These are phyloP conservation scores for Phaeosphaeria sp. DNA, from an alignment of 2,329 filamentous ascomycete genomes.

Conservation along the genomic window DNA sequence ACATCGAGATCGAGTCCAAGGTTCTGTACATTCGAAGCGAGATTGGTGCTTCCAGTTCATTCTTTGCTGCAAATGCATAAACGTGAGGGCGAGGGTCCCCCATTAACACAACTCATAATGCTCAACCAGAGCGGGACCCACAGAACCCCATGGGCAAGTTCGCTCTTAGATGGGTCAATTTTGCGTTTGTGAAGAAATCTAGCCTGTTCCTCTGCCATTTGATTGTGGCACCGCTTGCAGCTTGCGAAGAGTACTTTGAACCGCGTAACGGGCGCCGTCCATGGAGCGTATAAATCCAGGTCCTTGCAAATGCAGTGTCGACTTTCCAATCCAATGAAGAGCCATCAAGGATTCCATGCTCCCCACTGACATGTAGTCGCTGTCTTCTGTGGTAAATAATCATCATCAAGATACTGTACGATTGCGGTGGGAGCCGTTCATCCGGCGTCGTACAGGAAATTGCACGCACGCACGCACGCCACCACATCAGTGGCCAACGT, in stretches of 20 bases:
- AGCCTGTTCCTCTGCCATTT: neutral
- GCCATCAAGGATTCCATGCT: no score
- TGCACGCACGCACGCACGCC: conserved; percentile 1
- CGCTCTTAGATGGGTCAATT: neutral
- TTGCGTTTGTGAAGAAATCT: neutral
- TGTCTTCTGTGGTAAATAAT: neutral
- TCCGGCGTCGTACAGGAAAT: conserved; percentile 29
- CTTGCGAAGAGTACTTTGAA: no score
- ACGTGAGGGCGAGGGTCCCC: neutral
- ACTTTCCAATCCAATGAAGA: no score
- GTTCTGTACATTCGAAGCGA: neutral
- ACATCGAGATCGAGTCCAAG: neutral
- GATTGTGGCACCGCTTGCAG: neutral
- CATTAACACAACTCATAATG: neutral
- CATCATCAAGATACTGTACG: neutral
- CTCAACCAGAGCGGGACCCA: neutral
- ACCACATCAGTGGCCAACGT: conserved; percentile 17
- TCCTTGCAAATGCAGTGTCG: no score
- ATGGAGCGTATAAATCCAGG: no score
- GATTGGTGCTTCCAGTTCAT: no score
- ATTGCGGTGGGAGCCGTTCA: conserved; percentile 2
- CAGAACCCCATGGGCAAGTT: neutral
- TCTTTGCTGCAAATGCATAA: neutral
- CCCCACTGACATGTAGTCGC: neutral
- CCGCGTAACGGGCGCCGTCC: no score